A percentile compares a stretch with the other conserved stretches of the same genome.
Evolutionary conservation across 2,329 filamentous ascomycete genomes (phyloP).

Genomic region (Eutypa lata): DNA sequence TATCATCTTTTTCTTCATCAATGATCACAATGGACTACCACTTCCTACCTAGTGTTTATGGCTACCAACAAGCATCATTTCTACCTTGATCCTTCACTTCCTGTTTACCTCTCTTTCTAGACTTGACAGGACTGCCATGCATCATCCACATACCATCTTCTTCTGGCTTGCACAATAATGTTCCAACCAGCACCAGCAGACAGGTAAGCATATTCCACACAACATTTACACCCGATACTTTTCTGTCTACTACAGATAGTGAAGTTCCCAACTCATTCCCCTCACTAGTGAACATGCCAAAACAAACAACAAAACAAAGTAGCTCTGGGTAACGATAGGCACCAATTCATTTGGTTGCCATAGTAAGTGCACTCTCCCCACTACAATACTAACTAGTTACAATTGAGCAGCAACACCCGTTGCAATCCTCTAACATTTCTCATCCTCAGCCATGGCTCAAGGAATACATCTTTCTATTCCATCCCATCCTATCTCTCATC

Average conservation of each 20-base stretch:
- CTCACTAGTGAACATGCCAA: not conserved
- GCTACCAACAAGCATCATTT: not conserved
- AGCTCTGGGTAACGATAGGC: not conserved
- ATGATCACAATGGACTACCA: not conserved
- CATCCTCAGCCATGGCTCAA: too few relatives aligned
- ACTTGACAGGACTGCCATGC: too few relatives aligned
- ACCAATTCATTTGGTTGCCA: not conserved
- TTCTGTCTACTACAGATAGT: too few relatives aligned
- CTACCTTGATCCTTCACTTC: not conserved
- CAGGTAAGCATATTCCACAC: too few relatives aligned
- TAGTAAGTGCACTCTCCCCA: not conserved
- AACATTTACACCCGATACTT: too few relatives aligned
- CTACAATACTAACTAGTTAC: too few relatives aligned
- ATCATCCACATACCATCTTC: too few relatives aligned
- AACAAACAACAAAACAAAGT: not conserved
- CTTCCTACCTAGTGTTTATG: not conserved
- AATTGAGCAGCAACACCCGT: too few relatives aligned
- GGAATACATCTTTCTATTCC: not conserved
- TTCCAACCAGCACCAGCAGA: too few relatives aligned
- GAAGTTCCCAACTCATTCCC: not conserved
- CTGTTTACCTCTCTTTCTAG: too few relatives aligned
- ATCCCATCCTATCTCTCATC: not conserved
- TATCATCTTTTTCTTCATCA: not conserved
- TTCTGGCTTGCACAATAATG: too few relatives aligned
- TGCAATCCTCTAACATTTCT: too few relatives aligned